Evolutionary conservation across 371 early-diverging fungal genomes (phyloP), one percentile per base, ranked within the genome.

Genomic region (Mucor plumbeus): DNA sequence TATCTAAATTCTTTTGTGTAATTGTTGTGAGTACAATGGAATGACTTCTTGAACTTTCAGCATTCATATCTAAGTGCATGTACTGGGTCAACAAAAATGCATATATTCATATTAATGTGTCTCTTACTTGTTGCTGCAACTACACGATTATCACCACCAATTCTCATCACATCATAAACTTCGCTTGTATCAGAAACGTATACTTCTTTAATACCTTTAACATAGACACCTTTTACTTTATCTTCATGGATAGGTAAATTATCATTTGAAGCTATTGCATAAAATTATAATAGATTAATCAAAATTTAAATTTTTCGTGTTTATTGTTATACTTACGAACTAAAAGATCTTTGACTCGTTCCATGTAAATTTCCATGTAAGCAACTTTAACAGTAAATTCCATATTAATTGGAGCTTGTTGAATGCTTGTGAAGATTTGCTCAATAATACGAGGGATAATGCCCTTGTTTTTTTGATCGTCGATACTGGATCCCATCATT

Each of bases 351-450:
- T 95, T 90, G 67, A 99, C 94, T 76, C 91, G 93, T 76, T 99
- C 99, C 96, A 99, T 99, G 87, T 99, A 99, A 71, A 99, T 97
- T 87, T 99, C 99, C 94, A 99, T 94, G 81, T 91, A 97, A 15
- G 95, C 94, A n/a, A 94, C 92, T 74, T 92, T 94, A 67, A 98
- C 96, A 19, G 94, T 94, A 76, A 96, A 95, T 76, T 96, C 95
- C 71, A 95, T 89, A 53, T 91, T 93, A 10, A 89, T 79, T 21
- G 94, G 96, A 10, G 96, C 90, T 35, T 87, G 89, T 72, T 88
- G 79, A 73, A 96, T 95, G 63, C 91, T 89, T 31, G 80, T 73
- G 74, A 98, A 99, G 50, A 99, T 92, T 70, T 88, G 88, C 70
- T 98, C 94, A 50, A 97, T 90, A 64, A 96, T 90, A 68, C 97